Evolutionary conservation across 2,329 filamentous ascomycete species (phyloP), one percentile per base, ranked within the genome.

Genomic region (Aplosporella prunicola): DNA sequence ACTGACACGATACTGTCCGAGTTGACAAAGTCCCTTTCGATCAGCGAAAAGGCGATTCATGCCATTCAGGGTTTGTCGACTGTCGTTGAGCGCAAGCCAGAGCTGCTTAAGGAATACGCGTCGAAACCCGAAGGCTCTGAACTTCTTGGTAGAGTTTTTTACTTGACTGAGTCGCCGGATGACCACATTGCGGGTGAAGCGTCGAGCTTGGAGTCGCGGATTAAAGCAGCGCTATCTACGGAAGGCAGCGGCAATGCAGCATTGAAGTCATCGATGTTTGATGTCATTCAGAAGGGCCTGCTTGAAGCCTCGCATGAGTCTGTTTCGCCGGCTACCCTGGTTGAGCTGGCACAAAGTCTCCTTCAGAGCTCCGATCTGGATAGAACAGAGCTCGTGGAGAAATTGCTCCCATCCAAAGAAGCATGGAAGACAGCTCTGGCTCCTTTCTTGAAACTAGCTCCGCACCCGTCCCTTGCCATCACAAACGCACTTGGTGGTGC

Each of bases 401-500:
- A 35, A 68, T 57, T 89, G 4, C 64, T 91, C 24, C 85, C 86
- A 0, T 71, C 71, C 46, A 61, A 66, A 0, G 61, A 69, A 2
- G 60, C 73, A 8, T 95, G 88, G 87, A 67, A 71, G 47, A 48
- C 66, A 10, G 72, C 82, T 10, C 58, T 94, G 3, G 51, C 55
- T 0, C 62, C 61, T 1, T 69, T 86, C 40, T 58, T 82, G 5
- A 55, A 66, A 20, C 52, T 60, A 1, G 48, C 62, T 1, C 71
- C 78, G 2, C 73, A 75, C 43, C 66, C 73, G 5, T 78, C 84
- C 0, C 60, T 93, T 3, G 76, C 84, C 0, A 73, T 94, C 4
- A 84, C 80, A 2, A 88, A 78, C 51, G 71, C 70, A 16, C 64
- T 94, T 5, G 77, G 75, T 1, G 85, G 85, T 3, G 75, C 76